Base-by-base conservation (phyloP, 2,329 filamentous ascomycete genomes). In the Albophoma yamanashiensis region DNA sequence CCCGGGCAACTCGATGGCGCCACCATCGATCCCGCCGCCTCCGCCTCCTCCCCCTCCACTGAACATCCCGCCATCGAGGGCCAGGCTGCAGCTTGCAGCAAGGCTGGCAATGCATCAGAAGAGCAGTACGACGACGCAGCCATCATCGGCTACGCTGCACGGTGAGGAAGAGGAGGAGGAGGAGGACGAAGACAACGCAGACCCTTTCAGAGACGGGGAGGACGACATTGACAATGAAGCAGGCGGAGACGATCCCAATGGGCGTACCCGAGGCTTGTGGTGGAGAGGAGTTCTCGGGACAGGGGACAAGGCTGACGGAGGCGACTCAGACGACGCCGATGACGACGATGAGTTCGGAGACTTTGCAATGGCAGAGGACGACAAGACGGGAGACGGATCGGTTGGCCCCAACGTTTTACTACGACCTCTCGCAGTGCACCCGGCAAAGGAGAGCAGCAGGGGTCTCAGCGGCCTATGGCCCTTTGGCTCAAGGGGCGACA, bases 41-140 rank as follows among this genome's bases (percentile, higher is more conserved):
- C 82, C 84, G 1, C 88, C 88, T n/a, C 89, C 86, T 25, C 88
- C 86, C 27, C 87, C 89, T 39, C 91, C 92, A 15, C 79, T 96
- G 68, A 94, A 93, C 71, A 86, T 93, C 42, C 87, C 89, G 0
- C 92, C 93, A 2, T 95, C 91, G 9, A 86, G 93, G 58, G 93
- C 93, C 9, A 86, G 93, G 57, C 82, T 91, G 59, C 91, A 96
- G 73, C 83, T 97, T n/a, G 92, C 92, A n/a, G 89, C 90, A 15
- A 86, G 92, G 15, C 81, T 97, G 68, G 84, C 90, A 2, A 84
- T 89, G 74, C 89, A 91, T 65, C 84, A 86, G 65, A 88, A 90
- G 72, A 84, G 85, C 64, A 78, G 74, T 55, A 75, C 77, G 27
- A 75, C 79, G 7, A 74, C 78, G 31, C 75, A 77, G 22, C 75